Base-by-base conservation (phyloP, 2,329 filamentous ascomycete genomes). In the Taxawa tesnikishii region DNA sequence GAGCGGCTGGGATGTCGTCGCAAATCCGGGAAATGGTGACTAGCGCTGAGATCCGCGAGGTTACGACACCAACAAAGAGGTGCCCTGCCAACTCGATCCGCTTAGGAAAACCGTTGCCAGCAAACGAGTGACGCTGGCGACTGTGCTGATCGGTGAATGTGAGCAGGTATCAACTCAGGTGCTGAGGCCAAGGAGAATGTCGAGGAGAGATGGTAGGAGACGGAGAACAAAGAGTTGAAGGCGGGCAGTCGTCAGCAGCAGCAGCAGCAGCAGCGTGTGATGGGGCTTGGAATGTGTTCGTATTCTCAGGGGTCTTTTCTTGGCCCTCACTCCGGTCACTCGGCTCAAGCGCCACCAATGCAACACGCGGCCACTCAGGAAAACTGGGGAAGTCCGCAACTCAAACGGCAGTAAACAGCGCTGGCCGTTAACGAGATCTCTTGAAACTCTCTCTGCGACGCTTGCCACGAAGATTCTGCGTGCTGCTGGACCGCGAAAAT, bases 111-210 rank as follows among this genome's bases (percentile, higher is more conserved):
- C n/a, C 7, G 25, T 7, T 6, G 25, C n/a, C 6, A 27, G 25
- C n/a, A 27, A 27, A 14, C 7, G 7, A 27, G n/a, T 27, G 25
- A n/a, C n/a, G n/a, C n/a, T n/a, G n/a, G 6, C 15, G 25, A 12
- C 6, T 7, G n/a, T 12, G 25, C n/a, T 27, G n/a, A n/a, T n/a
- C n/a, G n/a, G n/a, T n/a, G n/a, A n/a, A n/a, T n/a, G n/a, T n/a
- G n/a, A n/a, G n/a, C n/a, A n/a, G n/a, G n/a, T n/a, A n/a, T n/a
- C n/a, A n/a, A n/a, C n/a, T n/a, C n/a, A n/a, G n/a, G n/a, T n/a
- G 32, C 32, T 35, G 33, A 35, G 31, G 28, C 29, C 29, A 36
- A 36, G 19, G 34, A 35, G 12, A 15, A 9, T 13, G 15, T 27
- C n/a, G n/a, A 27, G 15, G 15, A 14, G n/a, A 27, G n/a, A 12